phyloP scores from a whole-genome alignment of 2,329 filamentous ascomycete species.

The Fusarium austroafricanum region DNA sequence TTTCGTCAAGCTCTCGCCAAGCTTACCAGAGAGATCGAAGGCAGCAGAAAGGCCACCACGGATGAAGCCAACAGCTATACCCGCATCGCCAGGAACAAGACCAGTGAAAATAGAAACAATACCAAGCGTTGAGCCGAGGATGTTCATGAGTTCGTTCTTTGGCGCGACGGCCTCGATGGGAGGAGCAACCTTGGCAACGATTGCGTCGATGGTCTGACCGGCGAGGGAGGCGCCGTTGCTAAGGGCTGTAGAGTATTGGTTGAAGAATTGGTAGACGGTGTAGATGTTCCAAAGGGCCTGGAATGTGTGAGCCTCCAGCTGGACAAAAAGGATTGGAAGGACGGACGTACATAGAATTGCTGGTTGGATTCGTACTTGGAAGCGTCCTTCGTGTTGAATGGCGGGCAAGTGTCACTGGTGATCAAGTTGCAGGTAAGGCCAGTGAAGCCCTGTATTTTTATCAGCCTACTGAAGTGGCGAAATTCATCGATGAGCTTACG shows the following conservation, averaged over 20 bases:
- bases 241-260: conserved; percentile 21
- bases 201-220: conserved; percentile 16
- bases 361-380: conserved; percentile 23
- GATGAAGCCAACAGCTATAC: background rate
- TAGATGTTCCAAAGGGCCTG: conserved; percentile 29
- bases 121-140: background rate
- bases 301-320: rapidly evolving
- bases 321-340: rapidly evolving
- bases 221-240: conserved; percentile 25
- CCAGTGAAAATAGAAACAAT: conserved; percentile 8
- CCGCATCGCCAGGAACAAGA: background rate
- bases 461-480: no score
- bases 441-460: conserved; percentile 26
- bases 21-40: conserved; percentile 14
- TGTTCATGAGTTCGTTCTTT: conserved; percentile 8
- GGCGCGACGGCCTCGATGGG: conserved; percentile 12
- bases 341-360: conserved; percentile 18
- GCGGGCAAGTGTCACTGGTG: conserved; percentile 25
- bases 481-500: no score
- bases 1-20: conserved; percentile 3
- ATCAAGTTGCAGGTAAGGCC: conserved; percentile 23
- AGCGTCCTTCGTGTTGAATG: conserved; percentile 15
- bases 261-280: conserved; percentile 30
- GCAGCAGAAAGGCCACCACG: conserved; percentile 3
- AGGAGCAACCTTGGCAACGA: conserved; percentile 20